Conservation (phyloP, 2,329 filamentous ascomycete species). For the Fusarium sterilihyphosum region DNA sequence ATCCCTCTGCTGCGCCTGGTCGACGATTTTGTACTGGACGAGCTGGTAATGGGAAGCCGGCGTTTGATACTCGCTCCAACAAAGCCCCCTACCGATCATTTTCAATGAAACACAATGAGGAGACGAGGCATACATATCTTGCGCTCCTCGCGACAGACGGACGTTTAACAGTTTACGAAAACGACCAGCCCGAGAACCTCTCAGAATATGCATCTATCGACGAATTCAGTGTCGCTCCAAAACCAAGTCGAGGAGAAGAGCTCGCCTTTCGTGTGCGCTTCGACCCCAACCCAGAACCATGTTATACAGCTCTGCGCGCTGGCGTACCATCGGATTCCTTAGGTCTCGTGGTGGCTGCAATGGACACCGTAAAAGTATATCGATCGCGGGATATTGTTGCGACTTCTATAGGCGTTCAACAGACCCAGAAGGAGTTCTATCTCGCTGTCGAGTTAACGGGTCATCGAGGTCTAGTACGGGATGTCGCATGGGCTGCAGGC, state of each 20-base stretch:
- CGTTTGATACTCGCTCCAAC: conserved; percentile 66
- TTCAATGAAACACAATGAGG: conserved; percentile 84
- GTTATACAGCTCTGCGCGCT: conserved; percentile 79
- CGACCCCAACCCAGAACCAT: conserved; percentile 85
- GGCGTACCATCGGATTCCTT: conserved; percentile 84
- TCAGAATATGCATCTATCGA: conserved; percentile 80
- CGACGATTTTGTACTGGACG: conserved; percentile 79
- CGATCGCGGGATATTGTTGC: conserved; percentile 72
- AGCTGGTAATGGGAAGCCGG: conserved; percentile 57
- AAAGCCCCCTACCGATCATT: conserved; percentile 79
- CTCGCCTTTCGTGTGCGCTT: conserved; percentile 87
- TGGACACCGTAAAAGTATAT: conserved; percentile 85
- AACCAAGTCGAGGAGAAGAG: conserved; percentile 83
- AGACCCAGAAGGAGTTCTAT: conserved; percentile 81
- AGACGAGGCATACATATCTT: conserved; percentile 82
- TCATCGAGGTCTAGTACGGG: conserved; percentile 81
- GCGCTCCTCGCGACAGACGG: conserved; percentile 87
- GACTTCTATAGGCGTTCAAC: conserved; percentile 61
- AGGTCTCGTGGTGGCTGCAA: conserved; percentile 84
- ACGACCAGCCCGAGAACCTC: conserved; percentile 83
- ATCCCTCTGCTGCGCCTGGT: conserved; percentile 81
- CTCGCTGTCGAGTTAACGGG: conserved; percentile 79
- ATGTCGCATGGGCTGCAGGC: conserved; percentile 92
- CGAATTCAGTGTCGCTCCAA: conserved; percentile 76
- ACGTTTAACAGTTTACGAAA: conserved; percentile 82